Base-by-base conservation (phyloP, 2,329 filamentous ascomycete species). In the Paracoccidioides lutzii region DNA sequence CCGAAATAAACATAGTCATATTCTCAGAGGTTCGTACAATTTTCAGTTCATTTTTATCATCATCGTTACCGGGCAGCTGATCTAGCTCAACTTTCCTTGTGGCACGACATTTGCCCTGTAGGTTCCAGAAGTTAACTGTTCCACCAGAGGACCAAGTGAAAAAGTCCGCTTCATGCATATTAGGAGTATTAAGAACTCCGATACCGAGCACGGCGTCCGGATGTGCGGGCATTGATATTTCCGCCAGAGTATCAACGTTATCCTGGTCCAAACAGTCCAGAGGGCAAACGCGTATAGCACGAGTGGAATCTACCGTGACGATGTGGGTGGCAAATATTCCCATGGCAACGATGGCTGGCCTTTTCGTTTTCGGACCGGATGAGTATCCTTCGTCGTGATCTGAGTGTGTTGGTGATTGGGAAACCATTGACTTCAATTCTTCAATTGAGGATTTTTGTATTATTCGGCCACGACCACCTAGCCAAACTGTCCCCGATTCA, bases 141-240 rank as follows among this genome's bases (percentile, higher is more conserved):
- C 93, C 93, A 53, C 84, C 83, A 28, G 80, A 81, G 1, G 91
- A 90, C 88, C 90, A 98, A 0, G 90, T 96, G 60, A 90, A 84
- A 65, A 97, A 96, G 7, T 84, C 80, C 0, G 88, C 84, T 28
- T 80, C 76, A 30, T 81, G 71, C 4, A 75, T 67, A 57, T 87
- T 87, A 0, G 81, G 77, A 28, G 74, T 74, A 3, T 77, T 69
- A 4, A 96, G 72, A 0, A 82, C 70, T 53, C 83, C 80, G 0
- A 96, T 83, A 12, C 93, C 93, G 44, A 90, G 70, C 4, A 84
- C 78, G 28, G 80, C 72, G 58, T 79, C 78, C 48, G 76, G 73
- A 64, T 84, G 81, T 14, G 80, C 81, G 3, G 78, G 74, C 52
- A 83, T 69, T 8, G 73, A 68, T 9, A 64, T 66, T 51, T 68